Evolutionary conservation across 768 basidiomycete species (phyloP).

Genomic region (Kwoniella pini): DNA sequence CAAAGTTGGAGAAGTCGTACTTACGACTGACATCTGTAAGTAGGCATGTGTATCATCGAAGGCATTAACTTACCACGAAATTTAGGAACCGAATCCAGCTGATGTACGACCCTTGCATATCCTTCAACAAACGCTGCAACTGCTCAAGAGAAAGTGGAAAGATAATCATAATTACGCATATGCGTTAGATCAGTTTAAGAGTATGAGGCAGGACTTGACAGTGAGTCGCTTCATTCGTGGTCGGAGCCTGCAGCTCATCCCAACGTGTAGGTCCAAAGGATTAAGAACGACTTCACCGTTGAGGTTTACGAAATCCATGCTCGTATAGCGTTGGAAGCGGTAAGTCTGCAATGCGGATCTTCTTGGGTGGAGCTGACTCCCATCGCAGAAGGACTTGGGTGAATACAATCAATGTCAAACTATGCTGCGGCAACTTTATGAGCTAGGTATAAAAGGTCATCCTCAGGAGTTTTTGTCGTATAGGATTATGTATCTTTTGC

Average conservation of each 20-base stretch:
- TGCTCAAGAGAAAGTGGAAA: slow-evolving; percentile 86
- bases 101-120: slow-evolving; percentile 86
- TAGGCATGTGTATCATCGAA: neutral
- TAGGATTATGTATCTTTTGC: slow-evolving; percentile 91
- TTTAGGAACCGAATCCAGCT: slow-evolving; percentile 90
- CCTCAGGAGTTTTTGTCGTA: slow-evolving; percentile 97
- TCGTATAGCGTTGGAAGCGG: slow-evolving; percentile 90
- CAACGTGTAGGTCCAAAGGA: slow-evolving; percentile 82
- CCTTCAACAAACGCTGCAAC: slow-evolving; percentile 77
- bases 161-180: slow-evolving; percentile 68
- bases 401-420: slow-evolving; percentile 99
- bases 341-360: slow-evolving; percentile 56
- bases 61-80: no score
- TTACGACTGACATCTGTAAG: slow-evolving; percentile 83
- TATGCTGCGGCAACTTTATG: slow-evolving; percentile 83
- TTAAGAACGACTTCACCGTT: slow-evolving; percentile 97
- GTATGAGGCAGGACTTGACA: slow-evolving; percentile 92
- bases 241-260: neutral
- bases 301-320: slow-evolving; percentile 98
- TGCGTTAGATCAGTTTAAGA: slow-evolving; percentile 98
- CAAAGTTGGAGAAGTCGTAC: slow-evolving; percentile 92
- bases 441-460: slow-evolving; percentile 86
- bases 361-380: neutral
- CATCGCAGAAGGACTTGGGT: slow-evolving; percentile 82
- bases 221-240: slow-evolving; percentile 60